phyloP scores from a whole-genome alignment of 164 flowering plant species.

The Warburgia ugandensis region DNA sequence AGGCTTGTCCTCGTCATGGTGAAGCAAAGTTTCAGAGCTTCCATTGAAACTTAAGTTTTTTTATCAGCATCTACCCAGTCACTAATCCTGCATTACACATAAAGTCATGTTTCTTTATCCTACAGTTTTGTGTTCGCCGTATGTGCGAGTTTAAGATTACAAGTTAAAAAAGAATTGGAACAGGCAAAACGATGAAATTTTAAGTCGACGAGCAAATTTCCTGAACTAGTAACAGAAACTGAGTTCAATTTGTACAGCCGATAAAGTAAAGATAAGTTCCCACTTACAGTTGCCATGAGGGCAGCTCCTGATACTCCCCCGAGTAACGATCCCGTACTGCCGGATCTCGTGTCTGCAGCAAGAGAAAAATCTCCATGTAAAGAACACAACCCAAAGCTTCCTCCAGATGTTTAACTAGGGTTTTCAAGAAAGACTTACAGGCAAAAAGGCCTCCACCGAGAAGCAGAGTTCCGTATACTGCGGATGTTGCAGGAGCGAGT shows the following conservation, averaged over 20 bases:
- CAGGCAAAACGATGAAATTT: no score
- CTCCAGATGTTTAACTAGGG: not conserved
- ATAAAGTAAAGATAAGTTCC: not conserved
- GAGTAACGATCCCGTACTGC: constrained; percentile 40
- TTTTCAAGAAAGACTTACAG: constrained; percentile 16
- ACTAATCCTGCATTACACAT: no score
- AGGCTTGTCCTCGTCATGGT: no score
- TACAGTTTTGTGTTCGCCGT: no score
- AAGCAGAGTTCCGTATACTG: constrained; percentile 36
- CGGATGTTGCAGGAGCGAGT: constrained; percentile 37
- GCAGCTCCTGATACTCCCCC: constrained; percentile 42
- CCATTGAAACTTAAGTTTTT: no score
- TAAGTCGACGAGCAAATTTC: no score
- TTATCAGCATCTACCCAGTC: no score
- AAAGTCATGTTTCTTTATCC: no score
- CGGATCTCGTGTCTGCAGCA: constrained; percentile 24
- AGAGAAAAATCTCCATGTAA: not conserved
- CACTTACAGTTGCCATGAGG: constrained; percentile 34
- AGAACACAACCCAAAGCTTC: not conserved
- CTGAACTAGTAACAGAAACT: not conserved
- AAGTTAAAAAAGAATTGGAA: no score
- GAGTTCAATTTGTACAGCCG: not conserved
- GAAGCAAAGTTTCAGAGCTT: no score
- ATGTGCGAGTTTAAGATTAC: no score
- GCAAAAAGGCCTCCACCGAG: constrained; percentile 47